phyloP scores from a whole-genome alignment of 2,329 filamentous ascomycete genomes.

The Fusarium heterosporum region DNA sequence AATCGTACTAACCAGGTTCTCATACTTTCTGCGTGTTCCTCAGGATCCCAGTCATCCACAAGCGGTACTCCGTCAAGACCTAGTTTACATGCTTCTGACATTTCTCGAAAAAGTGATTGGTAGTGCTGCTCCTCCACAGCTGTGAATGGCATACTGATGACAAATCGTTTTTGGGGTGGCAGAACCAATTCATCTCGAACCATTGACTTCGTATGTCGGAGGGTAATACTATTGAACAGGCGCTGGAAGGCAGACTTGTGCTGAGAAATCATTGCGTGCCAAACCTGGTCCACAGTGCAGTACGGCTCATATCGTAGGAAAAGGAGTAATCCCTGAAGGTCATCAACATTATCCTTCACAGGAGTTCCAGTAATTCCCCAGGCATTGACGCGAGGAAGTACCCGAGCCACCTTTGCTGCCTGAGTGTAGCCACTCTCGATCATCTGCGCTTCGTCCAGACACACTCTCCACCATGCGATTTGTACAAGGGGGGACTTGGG shows the following conservation, averaged over 20 bases:
- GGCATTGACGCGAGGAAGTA: slow-evolving; percentile 85
- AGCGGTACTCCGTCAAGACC: slow-evolving; percentile 72
- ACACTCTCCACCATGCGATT: slow-evolving; percentile 89
- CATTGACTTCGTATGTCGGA: slow-evolving; percentile 87
- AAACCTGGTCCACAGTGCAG: slow-evolving; percentile 71
- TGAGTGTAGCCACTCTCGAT: slow-evolving; percentile 89
- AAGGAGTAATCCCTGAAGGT: slow-evolving; percentile 82
- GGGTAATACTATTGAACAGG: slow-evolving; percentile 77
- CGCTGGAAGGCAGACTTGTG: slow-evolving; percentile 73
- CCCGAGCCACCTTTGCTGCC: slow-evolving; percentile 81
- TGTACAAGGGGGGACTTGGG: slow-evolving; percentile 81
- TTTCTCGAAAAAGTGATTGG: slow-evolving; percentile 76
- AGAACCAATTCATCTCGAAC: slow-evolving; percentile 83
- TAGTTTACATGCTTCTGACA: slow-evolving; percentile 77
- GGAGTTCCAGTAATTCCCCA: slow-evolving; percentile 95
- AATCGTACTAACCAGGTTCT: slow-evolving; percentile 80
- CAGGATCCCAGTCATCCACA: slow-evolving; percentile 71
- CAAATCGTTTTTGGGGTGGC: slow-evolving; percentile 84
- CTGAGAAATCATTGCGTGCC: slow-evolving; percentile 72
- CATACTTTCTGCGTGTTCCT: slow-evolving; percentile 78
- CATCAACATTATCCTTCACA: slow-evolving; percentile 79
- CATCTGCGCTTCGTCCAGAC: slow-evolving; percentile 87
- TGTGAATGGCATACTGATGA: slow-evolving; percentile 91
- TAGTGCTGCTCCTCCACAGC: slow-evolving; percentile 94
- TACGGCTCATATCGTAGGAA: slow-evolving; percentile 87